Percentiles rank a stretch among this genome's conserved stretches.
Evolutionary conservation across 1,139 yeast species (phyloP).

Genomic region (Sugiyamaella sp.): DNA sequence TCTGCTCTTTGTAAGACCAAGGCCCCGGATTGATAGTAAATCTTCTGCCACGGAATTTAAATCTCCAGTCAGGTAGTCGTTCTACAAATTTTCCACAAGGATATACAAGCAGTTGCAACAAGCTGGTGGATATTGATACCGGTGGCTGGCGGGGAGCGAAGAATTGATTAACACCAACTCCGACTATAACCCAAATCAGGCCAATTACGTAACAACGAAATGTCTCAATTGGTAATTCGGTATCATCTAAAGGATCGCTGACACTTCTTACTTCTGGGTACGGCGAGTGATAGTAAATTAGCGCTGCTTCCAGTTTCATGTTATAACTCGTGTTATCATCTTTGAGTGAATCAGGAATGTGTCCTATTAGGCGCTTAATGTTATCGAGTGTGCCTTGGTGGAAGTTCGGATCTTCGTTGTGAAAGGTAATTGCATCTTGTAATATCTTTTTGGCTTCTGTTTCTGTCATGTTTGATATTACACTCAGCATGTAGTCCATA

Average conservation of each 20-base stretch:
- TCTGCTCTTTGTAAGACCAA: slow-evolving; percentile 72
- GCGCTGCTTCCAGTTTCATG: slow-evolving; percentile 45
- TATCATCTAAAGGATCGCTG: slow-evolving; percentile 52
- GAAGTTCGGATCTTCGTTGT: slow-evolving; percentile 55
- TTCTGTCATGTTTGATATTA: slow-evolving; percentile 44
- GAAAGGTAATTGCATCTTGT: slow-evolving; percentile 47
- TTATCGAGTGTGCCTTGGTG: slow-evolving; percentile 38
- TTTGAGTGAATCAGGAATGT: slow-evolving; percentile 41
- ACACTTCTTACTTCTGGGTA: slow-evolving; percentile 55
- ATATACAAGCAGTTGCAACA: slow-evolving; percentile 60
- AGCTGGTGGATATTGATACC: slow-evolving; percentile 50
- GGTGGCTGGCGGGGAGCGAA: slow-evolving; percentile 59
- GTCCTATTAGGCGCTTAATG: slow-evolving; percentile 25
- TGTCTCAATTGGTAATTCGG: slow-evolving; percentile 52
- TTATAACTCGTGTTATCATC: slow-evolving; percentile 34
- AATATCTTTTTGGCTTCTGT: slow-evolving; percentile 51
- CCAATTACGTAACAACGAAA: slow-evolving; percentile 53
- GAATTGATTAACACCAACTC: slow-evolving; percentile 60
- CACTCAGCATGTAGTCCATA: slow-evolving; percentile 45
- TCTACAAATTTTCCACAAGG: slow-evolving; percentile 51
- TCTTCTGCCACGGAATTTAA: slow-evolving; percentile 46
- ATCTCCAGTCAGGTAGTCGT: slow-evolving; percentile 54
- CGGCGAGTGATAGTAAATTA: slow-evolving; percentile 52
- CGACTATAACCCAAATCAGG: slow-evolving; percentile 58
- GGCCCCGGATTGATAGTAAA: slow-evolving; percentile 58